Evolutionary conservation across 2,329 filamentous ascomycete species (phyloP).

Genomic region (Talaromyces marneffei): DNA sequence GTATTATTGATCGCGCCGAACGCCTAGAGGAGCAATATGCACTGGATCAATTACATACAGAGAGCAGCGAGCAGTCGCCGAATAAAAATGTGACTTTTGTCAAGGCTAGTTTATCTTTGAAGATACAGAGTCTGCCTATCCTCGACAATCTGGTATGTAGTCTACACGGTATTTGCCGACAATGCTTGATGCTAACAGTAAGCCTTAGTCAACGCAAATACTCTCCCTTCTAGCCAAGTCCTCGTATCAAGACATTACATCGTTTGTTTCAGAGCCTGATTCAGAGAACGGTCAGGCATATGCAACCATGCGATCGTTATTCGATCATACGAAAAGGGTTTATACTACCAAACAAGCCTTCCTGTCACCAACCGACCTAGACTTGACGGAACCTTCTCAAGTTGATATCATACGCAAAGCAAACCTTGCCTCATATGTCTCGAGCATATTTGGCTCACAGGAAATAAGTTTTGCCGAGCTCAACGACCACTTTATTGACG

Average conservation of each 20-base stretch:
- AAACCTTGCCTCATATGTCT: conserved; percentile 60
- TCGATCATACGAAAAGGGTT: conserved; percentile 58
- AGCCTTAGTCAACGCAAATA: conserved; percentile 51
- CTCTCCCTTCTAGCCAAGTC: conserved; percentile 53
- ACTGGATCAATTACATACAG: conserved; percentile 29
- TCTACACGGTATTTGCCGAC: conserved; percentile 1
- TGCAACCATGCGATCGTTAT: conserved; percentile 55
- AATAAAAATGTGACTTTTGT: conserved; percentile 34
- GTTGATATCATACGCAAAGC: conserved; percentile 57
- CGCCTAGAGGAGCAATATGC: conserved; percentile 36
- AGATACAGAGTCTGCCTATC: conserved; percentile 56
- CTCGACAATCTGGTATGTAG: conserved; percentile 54
- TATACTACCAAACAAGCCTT: conserved; percentile 54
- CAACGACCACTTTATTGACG: conserved; percentile 58
- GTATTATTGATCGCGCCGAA: conserved; percentile 41
- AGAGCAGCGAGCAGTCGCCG: conserved; percentile 24
- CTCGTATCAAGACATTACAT: conserved; percentile 51
- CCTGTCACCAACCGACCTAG: conserved; percentile 49
- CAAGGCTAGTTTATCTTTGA: conserved; percentile 44
- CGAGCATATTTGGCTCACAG: conserved; percentile 57
- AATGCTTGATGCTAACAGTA: not conserved
- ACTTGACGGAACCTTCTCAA: conserved; percentile 48
- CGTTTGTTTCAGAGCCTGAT: conserved; percentile 51
- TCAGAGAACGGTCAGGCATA: conserved; percentile 58
- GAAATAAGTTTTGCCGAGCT: conserved; percentile 60